Base-by-base conservation (phyloP, 768 basidiomycete species). In the Thelephora aurantiotincta region DNA sequence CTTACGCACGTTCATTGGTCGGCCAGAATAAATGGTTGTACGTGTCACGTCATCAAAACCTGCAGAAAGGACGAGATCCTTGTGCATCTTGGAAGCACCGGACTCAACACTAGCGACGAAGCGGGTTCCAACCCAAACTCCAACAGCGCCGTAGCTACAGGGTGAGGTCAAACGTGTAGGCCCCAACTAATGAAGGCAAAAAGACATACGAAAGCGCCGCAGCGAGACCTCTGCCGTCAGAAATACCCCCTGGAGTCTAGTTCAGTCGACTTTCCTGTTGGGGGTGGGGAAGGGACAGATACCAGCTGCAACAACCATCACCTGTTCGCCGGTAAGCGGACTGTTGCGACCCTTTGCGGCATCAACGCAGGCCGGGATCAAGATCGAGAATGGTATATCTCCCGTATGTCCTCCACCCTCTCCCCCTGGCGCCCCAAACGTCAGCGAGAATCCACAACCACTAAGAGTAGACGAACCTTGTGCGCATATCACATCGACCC, bases 351-450 rank as follows among this genome's bases (percentile, higher is more conserved):
- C 64, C 57, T 73, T 77, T 64, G 81, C 86, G n/a, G 81, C 58
- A 60, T 91, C 90, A 42, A 90, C 85, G 45, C 80, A 77, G 0
- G 82, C 77, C 7, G 88, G 89, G 45, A 90, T 82, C 26, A 92
- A 74, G 52, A 91, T 73, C 11, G 82, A 84, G 59, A 85, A 85
- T 1, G 84, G 73, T 11, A 74, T 85, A 47, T 87, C 82, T 35
- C 90, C 86, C 0, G 89, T 90, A 65, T 91, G 89, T 11, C 88
- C 89, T 22, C 89, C 88, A 16, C 87, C 89, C 63, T 90, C 88
- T 14, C 85, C 86, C 33, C 82, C 38, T 41, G 14, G 6, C 9
- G 14, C 2, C 2, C 16, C 2, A 30, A 9, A n/a, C 19, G 22
- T 41, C 38, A 41, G 2, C 38, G 14, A 41, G 38, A 9, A 41